phyloP scores from a whole-genome alignment of 2,329 filamentous ascomycete species.

The Leptographium flavum region DNA sequence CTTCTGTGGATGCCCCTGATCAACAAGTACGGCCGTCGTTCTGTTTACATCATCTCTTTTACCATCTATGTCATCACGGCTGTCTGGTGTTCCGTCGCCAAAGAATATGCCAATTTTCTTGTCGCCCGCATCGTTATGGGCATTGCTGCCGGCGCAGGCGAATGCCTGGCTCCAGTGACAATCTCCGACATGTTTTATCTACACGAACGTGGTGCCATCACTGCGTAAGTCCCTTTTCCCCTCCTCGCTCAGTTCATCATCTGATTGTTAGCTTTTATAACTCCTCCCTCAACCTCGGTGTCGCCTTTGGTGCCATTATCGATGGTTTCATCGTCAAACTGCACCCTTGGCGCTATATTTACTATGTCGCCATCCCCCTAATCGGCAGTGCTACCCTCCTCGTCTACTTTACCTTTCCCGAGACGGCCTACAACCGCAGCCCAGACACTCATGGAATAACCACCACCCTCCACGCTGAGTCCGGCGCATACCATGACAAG shows the following conservation, averaged over 20 bases:
- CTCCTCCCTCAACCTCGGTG: conserved; percentile 17
- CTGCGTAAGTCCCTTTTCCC: conserved; percentile 25
- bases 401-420: conserved; percentile 38
- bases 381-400: conserved; percentile 32
- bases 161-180: conserved; percentile 34
- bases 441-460: conserved; percentile 12
- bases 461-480: conserved; percentile 7
- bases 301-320: conserved; percentile 27
- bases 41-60: conserved; percentile 29
- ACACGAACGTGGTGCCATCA: conserved; percentile 37
- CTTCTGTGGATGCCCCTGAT: conserved; percentile 31
- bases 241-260: conserved; percentile 19
- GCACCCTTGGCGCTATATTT: conserved; percentile 35
- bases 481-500: conserved; percentile 2
- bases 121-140: conserved; percentile 36
- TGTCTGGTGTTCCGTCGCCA: conserved; percentile 28
- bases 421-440: conserved; percentile 32
- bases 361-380: conserved; percentile 34
- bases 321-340: conserved; percentile 33
- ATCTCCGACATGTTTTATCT: conserved; percentile 43
- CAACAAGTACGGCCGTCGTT: conserved; percentile 29
- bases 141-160: conserved; percentile 36
- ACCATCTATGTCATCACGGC: conserved; percentile 25
- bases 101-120: conserved; percentile 26
- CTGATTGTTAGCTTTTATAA: conserved; percentile 5